Percentiles rank a stretch among this genome's conserved stretches.
Conservation (phyloP, 1,284 basidiomycete species). For the Grifola frondosa region DNA sequence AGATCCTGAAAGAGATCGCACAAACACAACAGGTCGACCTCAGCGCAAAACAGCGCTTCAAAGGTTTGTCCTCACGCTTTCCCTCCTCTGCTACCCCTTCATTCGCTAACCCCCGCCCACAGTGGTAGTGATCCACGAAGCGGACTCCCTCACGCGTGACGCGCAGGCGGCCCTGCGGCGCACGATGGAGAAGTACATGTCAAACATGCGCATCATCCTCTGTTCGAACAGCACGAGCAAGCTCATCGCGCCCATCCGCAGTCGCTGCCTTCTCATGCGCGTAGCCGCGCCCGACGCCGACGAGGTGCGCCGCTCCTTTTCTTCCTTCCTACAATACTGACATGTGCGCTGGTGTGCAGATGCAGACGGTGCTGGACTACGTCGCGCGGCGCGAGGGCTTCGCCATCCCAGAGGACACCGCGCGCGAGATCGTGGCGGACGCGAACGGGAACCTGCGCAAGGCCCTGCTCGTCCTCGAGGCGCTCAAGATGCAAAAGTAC, state of each 20-base stretch:
- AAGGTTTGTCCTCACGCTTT: slow-evolving; percentile 57
- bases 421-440: slow-evolving; percentile 75
- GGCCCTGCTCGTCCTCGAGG: slow-evolving; percentile 92
- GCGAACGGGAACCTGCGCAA: slow-evolving; percentile 92
- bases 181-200: slow-evolving; percentile 99
- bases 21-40: slow-evolving; percentile 98
- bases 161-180: slow-evolving; percentile 96
- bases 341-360: slow-evolving; percentile 46
- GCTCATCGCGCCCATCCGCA: slow-evolving; percentile 96
- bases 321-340: no score
- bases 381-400: slow-evolving; percentile 87
- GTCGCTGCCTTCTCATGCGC: slow-evolving; percentile 90
- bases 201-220: slow-evolving; percentile 94
- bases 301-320: slow-evolving; percentile 55
- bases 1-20: slow-evolving; percentile 97
- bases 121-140: slow-evolving; percentile 99
- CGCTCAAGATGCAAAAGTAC: slow-evolving; percentile 92
- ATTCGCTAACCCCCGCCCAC: no score
- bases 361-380: slow-evolving; percentile 75
- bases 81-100: slow-evolving; percentile 1
- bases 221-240: slow-evolving; percentile 97
- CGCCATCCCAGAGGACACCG: slow-evolving; percentile 73
- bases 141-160: slow-evolving; percentile 91
- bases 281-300: slow-evolving; percentile 84
- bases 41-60: slow-evolving; percentile 94